phyloP scores from a whole-genome alignment of 257 asterid genomes.

The Asclepias syriaca region DNA sequence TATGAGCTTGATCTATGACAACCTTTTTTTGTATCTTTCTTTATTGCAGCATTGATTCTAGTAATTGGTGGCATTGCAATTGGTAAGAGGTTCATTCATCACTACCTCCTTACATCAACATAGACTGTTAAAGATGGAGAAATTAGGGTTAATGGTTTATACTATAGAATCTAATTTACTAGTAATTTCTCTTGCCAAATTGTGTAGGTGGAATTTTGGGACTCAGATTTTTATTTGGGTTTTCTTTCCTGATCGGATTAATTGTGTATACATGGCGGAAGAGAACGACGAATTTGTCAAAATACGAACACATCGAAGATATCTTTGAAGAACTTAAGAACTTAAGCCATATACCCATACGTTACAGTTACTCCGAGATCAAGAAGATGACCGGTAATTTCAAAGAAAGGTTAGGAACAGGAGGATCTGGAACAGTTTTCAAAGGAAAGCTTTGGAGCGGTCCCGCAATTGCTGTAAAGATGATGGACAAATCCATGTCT shows the following conservation, averaged over 20 bases:
- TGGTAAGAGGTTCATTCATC: conserved; percentile 1
- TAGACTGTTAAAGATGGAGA: not conserved
- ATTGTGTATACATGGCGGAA: conserved; percentile 25
- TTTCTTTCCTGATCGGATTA: conserved; percentile 28
- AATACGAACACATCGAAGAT: conserved; percentile 34
- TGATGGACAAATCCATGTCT: conserved; percentile 25
- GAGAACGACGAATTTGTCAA: conserved; percentile 23
- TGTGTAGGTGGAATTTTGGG: conserved; percentile 29
- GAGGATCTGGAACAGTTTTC: conserved; percentile 41
- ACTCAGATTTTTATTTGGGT: conserved; percentile 30
- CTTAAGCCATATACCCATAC: conserved; percentile 29
- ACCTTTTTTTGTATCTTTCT: not conserved
- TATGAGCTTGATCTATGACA: not conserved
- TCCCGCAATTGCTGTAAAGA: conserved; percentile 39
- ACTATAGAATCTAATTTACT: not conserved
- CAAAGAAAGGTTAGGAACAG: conserved; percentile 41
- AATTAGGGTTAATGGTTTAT: not conserved
- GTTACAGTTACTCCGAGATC: conserved; percentile 35
- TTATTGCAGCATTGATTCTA: not conserved
- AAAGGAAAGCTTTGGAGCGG: conserved; percentile 50
- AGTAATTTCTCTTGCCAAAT: not conserved
- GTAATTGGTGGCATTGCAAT: not conserved
- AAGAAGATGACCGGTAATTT: conserved; percentile 43
- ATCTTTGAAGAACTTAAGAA: conserved; percentile 23
- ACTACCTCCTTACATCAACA: not conserved